phyloP scores from a whole-genome alignment of 2,329 filamentous ascomycete genomes.

The Pseudogymnoascus sp. region DNA sequence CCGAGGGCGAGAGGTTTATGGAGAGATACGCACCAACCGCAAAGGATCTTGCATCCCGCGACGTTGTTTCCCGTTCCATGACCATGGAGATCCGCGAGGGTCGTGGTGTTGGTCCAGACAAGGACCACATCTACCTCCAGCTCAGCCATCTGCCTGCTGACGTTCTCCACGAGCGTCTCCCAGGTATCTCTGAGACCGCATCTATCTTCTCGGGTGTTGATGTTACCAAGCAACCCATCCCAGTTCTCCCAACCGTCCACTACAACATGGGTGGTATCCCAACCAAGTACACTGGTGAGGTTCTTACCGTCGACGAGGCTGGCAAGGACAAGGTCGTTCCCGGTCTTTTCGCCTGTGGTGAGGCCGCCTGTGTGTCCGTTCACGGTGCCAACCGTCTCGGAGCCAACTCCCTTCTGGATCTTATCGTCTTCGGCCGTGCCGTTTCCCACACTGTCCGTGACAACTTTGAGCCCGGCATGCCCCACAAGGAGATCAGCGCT shows the following conservation, averaged over 20 bases:
- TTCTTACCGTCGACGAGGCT: slow-evolving; percentile 74
- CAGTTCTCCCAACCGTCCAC: slow-evolving; percentile 91
- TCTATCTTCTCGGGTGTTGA: slow-evolving; percentile 97
- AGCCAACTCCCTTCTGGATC: slow-evolving; percentile 94
- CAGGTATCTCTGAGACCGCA: slow-evolving; percentile 96
- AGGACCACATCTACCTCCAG: slow-evolving; percentile 98
- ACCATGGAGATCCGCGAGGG: slow-evolving; percentile 97
- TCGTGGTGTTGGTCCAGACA: slow-evolving; percentile 90
- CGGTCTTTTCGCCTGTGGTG: slow-evolving; percentile 91
- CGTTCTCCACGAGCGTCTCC: slow-evolving; percentile 89
- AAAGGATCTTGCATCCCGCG: slow-evolving; percentile 93
- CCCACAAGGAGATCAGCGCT: slow-evolving; percentile 68
- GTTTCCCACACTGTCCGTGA: slow-evolving; percentile 96
- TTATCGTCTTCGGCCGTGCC: slow-evolving; percentile 95
- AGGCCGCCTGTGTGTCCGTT: slow-evolving; percentile 94
- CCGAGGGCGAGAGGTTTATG: slow-evolving; percentile 98
- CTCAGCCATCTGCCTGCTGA: slow-evolving; percentile 90
- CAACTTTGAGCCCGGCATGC: slow-evolving; percentile 76
- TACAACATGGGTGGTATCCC: slow-evolving; percentile 99
- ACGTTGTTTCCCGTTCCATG: slow-evolving; percentile 96
- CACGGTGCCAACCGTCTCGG: slow-evolving; percentile 97
- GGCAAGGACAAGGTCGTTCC: slow-evolving; percentile 91
- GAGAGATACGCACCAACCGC: slow-evolving; percentile 95
- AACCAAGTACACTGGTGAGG: slow-evolving; percentile 94
- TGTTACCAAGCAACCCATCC: slow-evolving; percentile 93